Evolutionary conservation across 176 grass and related monocot genomes (phyloP).

Genomic region (Neostapfia colusana): DNA sequence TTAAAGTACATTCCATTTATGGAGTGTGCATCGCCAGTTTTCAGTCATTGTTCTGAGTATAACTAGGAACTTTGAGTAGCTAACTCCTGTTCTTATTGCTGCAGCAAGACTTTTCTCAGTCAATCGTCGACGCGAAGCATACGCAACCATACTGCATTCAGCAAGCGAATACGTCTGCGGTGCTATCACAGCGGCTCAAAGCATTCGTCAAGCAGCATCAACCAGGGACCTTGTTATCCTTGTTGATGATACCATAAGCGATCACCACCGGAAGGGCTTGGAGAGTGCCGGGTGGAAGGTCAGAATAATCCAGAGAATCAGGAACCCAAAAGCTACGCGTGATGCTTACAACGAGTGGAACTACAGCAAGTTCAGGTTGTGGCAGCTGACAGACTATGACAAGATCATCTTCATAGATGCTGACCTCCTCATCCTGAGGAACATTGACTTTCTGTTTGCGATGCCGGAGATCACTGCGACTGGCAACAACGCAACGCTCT

Average conservation of each 20-base stretch:
- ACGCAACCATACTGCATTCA: conserved; percentile 75
- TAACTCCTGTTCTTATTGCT: background rate
- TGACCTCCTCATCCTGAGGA: conserved; percentile 65
- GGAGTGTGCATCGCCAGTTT: too few species aligned
- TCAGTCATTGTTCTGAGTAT: too few species aligned
- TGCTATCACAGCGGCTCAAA: conserved; percentile 66
- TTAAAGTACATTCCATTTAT: too few species aligned
- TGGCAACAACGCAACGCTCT: conserved; percentile 67
- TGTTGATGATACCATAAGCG: conserved; percentile 48
- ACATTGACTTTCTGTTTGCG: conserved; percentile 61
- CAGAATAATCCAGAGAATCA: conserved; percentile 48
- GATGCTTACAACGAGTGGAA: conserved; percentile 82
- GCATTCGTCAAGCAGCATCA: conserved; percentile 65
- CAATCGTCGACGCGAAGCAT: conserved; percentile 28
- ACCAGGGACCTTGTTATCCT: conserved; percentile 66
- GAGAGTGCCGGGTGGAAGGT: conserved; percentile 63
- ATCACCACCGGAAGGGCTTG: conserved; percentile 47
- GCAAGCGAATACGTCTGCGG: conserved; percentile 67
- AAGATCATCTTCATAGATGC: conserved; percentile 77
- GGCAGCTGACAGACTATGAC: conserved; percentile 82
- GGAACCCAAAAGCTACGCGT: conserved; percentile 56
- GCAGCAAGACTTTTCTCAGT: too few species aligned
- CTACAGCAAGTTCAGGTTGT: conserved; percentile 87
- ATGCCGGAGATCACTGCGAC: conserved; percentile 51
- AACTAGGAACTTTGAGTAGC: background rate